Base-by-base conservation (phyloP, 192 early-diverging fungal species). In the Umbelopsis sp. region DNA sequence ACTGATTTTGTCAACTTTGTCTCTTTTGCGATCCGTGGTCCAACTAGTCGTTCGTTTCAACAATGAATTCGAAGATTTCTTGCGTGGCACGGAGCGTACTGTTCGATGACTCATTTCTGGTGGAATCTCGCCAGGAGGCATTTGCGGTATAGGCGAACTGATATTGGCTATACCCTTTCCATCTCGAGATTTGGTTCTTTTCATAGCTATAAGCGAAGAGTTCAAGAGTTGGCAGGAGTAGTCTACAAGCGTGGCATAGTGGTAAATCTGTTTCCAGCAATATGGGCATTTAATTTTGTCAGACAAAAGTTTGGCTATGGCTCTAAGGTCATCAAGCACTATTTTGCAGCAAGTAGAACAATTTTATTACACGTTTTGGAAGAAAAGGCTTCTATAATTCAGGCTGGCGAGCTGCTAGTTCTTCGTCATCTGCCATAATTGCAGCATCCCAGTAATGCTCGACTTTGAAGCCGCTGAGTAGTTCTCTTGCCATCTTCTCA, bases 371-470 rank as follows among this genome's bases (percentile, higher is more conserved):
- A 41, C 0, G 37, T 10, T 41, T 41, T 9, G 0, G 5, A 6
- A 6, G 10, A 41, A 41, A 41, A 6, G 37, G 37, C 25, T 33
- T 53, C 72, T 69, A 77, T 25, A 79, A 27, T 50, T 67, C 78
- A 44, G 78, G 78, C 46, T 79, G 78, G 30, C 78, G 58, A 3
- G 65, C 67, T 21, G 73, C 68, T 70, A 85, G 73, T 25, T 85
- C 84, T 11, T 79, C 78, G 47, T 89, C 80, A 72, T 80, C 76
- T 45, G 80, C 75, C 16, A 75, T 65, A 4, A 82, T 22, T 25
- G 91, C 92, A 49, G 93, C 83, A 72, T 95, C 93, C 96, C 96
- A 99, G 72, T 94, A 95, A 68, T 95, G 89, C 45, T 92, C 89
- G 20, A 87, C 90, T 3, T 85, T 82, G 46, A 85, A 86, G 50